These are phyloP conservation scores for Penicillium waksmanii DNA, from an alignment of 495 filamentous ascomycete species.

Conservation along the genomic window DNA sequence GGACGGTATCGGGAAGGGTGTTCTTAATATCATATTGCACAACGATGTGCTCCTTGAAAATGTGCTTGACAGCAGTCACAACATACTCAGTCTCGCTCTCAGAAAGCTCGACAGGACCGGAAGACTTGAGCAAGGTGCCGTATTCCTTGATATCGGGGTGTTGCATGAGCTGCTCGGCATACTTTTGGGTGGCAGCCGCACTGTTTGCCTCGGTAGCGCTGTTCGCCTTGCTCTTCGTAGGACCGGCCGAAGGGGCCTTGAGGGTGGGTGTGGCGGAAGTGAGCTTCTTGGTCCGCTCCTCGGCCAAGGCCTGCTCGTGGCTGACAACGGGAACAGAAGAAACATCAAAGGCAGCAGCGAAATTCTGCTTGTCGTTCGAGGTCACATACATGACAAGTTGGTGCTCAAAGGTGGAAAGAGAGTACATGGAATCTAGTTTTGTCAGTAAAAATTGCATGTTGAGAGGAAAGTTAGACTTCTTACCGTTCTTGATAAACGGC, in stretches of 20 bases:
- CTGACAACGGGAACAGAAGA: slow-evolving; percentile 91
- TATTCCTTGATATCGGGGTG: slow-evolving; percentile 90
- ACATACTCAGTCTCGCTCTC: slow-evolving; percentile 98
- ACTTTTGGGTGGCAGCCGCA: slow-evolving; percentile 80
- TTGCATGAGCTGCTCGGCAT: slow-evolving; percentile 80
- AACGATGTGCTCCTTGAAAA: slow-evolving; percentile 96
- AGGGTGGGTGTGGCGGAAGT: slow-evolving; percentile 89
- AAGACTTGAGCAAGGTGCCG: slow-evolving; percentile 88
- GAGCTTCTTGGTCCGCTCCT: slow-evolving; percentile 95
- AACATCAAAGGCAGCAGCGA: slow-evolving; percentile 85
- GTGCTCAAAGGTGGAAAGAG: slow-evolving; percentile 93
- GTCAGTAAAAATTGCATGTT: slow-evolving; percentile 24
- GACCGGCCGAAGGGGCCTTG: slow-evolving; percentile 85
- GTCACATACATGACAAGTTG: slow-evolving; percentile 98
- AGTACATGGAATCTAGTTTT: slow-evolving; percentile 68
- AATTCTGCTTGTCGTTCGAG: slow-evolving; percentile 81
- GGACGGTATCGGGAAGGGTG: slow-evolving; percentile 84
- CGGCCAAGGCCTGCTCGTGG: slow-evolving; percentile 94
- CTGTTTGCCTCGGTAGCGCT: slow-evolving; percentile 76
- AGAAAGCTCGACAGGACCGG: slow-evolving; percentile 81
- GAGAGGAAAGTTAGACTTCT: slow-evolving; percentile 22
- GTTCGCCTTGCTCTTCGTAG: slow-evolving; percentile 69
- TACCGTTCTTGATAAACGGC: slow-evolving; percentile 90
- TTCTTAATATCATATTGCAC: slow-evolving; percentile 98
- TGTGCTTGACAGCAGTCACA: slow-evolving; percentile 89